Evolutionary conservation across 345 rosid genomes (phyloP), one percentile per base, ranked within the genome.

Genomic region (Gossypium thurberi): DNA sequence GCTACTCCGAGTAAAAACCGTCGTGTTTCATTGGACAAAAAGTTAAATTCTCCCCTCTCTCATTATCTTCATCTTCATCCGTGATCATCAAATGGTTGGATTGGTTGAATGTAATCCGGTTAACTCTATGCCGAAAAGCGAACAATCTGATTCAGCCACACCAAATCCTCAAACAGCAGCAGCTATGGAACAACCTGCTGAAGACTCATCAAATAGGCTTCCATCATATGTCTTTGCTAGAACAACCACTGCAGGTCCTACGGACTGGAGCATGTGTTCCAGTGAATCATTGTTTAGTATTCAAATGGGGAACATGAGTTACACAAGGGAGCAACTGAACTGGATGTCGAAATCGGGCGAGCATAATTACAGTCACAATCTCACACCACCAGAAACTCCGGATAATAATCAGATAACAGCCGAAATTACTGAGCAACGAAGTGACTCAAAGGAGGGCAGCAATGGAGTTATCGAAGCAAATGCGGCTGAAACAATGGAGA

Each of bases 301-400:
- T 47, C 91, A 85, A 0, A 86, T 81, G 91, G 97, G 92, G 3
- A 90, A 84, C 74, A 85, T 72, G 81, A 94, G 98, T 74, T 90
- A 91, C 81, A 84, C 76, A 0, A 82, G 70, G 37, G 94, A 89
- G 5, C 80, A 80, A 2, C 4, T 72, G 3, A 55, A 6, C 15
- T 82, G 73, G 77, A 62, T 85, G 42, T 74, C 65, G 1, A 85
- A 83, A 75, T 94, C 98, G 0, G 96, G 88, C 0, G 96, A 90
- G 76, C 81, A 86, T 10, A 81, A 70, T 9, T 46, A 28, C 12
- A 8, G 11, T 0, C 8, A 47, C 66, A 82, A 78, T 51, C 3
- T 40, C 20, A 59, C 78, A 6, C 75, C 76, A 60, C 3, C 76
- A 13, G 76, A 82, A 50, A n/a, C 67, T 74, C 50, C 74, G 15